Evolutionary conservation across 2,329 filamentous ascomycete species (phyloP).

Genomic region (Colletotrichum chrysophilum): DNA sequence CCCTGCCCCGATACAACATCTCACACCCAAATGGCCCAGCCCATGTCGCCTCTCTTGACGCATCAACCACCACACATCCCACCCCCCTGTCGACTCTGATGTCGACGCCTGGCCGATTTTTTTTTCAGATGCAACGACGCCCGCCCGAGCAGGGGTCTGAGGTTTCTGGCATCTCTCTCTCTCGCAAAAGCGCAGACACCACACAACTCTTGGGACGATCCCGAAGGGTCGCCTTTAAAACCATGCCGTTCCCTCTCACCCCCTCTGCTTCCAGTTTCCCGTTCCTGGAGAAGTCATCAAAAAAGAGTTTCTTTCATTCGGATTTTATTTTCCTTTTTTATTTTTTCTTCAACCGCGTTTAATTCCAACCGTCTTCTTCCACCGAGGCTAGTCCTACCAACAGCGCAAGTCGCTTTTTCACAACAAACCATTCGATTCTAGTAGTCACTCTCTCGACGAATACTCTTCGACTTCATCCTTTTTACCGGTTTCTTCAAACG

Average conservation of each 20-base stretch:
- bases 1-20: not conserved
- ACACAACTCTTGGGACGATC: conserved; percentile 37
- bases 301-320: not conserved
- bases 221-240: conserved; percentile 43
- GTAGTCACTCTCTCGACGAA: conserved; percentile 28
- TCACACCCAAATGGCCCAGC: not conserved
- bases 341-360: conserved; percentile 26
- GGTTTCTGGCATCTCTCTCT: conserved; percentile 11
- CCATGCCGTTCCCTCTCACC: conserved; percentile 36
- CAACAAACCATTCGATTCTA: not conserved
- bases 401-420: conserved; percentile 51
- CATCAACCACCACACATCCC: conserved; percentile 2
- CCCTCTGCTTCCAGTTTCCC: conserved; percentile 30
- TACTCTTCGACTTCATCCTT: conserved; percentile 2
- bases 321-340: conserved; percentile 24
- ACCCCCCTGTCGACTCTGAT: not conserved
- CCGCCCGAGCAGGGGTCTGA: conserved; percentile 31
- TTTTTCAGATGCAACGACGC: conserved; percentile 15
- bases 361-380: conserved; percentile 27
- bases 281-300: conserved; percentile 6
- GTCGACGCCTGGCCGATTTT: not conserved
- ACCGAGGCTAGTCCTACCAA: conserved; percentile 54
- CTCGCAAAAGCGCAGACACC: not conserved
- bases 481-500: conserved; percentile 25
- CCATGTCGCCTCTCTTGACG: not conserved